These are phyloP conservation scores for Bipolaris sorokiniana DNA, from an alignment of 2,329 filamentous ascomycete species.

Conservation along the genomic window DNA sequence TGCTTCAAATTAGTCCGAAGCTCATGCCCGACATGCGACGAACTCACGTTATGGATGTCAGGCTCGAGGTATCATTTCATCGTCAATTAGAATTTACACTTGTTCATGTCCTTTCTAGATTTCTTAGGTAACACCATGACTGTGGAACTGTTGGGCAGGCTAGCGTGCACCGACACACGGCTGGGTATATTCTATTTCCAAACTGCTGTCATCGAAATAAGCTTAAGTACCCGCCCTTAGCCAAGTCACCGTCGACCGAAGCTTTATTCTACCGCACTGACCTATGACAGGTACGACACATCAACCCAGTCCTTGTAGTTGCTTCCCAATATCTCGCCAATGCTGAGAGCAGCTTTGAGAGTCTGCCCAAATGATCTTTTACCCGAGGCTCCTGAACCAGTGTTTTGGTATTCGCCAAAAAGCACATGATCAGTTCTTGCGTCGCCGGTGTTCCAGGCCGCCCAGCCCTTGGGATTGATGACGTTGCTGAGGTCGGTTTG, in stretches of 20 bases:
- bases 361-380: constrained; percentile 59
- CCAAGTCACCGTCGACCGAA: no score
- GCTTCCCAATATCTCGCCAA: constrained; percentile 55
- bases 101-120: no score
- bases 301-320: constrained; percentile 42
- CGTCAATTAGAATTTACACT: no score
- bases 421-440: constrained; percentile 59
- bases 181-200: not conserved
- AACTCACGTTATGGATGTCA: no score
- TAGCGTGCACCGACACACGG: not conserved
- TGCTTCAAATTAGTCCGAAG: no score
- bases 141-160: not conserved
- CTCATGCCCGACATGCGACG: no score
- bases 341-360: constrained; percentile 50
- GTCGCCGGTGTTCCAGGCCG: constrained; percentile 58
- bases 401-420: constrained; percentile 66
- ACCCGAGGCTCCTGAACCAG: constrained; percentile 62
- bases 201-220: constrained; percentile 3
- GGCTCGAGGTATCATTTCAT: no score
- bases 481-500: constrained; percentile 59
- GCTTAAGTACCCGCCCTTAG: not conserved
- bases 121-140: not conserved
- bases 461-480: constrained; percentile 67
- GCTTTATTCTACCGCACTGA: not conserved
- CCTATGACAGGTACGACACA: constrained; percentile 35